Percentiles rank a stretch among this genome's conserved stretches.
phyloP scores from a whole-genome alignment of 345 rosid species.

The Xanthoceras sorbifolium region DNA sequence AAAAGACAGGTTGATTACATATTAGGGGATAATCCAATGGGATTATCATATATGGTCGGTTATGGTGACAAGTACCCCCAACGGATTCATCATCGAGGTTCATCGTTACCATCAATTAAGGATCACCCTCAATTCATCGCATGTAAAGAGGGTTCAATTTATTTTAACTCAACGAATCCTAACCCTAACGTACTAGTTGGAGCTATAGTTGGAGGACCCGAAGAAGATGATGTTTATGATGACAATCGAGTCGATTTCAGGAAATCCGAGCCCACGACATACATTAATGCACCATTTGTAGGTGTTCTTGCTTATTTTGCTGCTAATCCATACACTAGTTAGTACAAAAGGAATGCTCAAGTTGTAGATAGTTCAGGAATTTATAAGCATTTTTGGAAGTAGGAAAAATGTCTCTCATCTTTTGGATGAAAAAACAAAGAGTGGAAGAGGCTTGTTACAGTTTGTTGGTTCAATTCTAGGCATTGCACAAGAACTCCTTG shows the following conservation, averaged over 20 bases:
- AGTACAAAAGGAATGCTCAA: not conserved
- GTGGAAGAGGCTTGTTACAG: constrained; percentile 40
- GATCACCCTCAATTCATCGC: constrained; percentile 63
- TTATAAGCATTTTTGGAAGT: not conserved
- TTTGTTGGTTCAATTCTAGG: not conserved
- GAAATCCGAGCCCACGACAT: constrained; percentile 92
- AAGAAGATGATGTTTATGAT: constrained; percentile 61
- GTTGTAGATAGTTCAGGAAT: constrained; percentile 17
- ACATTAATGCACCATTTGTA: constrained; percentile 94
- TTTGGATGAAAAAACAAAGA: constrained; percentile 31
- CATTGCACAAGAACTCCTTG: constrained; percentile 21
- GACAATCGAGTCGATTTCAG: constrained; percentile 72
- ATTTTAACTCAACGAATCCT: constrained; percentile 66
- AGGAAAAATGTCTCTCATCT: constrained; percentile 50
- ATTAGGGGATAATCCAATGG: constrained; percentile 84
- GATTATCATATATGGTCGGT: constrained; percentile 92
- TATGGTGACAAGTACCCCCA: constrained; percentile 69
- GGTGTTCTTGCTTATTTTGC: constrained; percentile 92
- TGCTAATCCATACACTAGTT: constrained; percentile 62
- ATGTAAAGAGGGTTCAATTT: constrained; percentile 76
- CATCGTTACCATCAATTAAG: constrained; percentile 70
- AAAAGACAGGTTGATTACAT: constrained; percentile 89
- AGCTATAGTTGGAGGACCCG: constrained; percentile 92
- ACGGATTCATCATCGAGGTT: constrained; percentile 90
- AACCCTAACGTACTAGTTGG: constrained; percentile 75